phyloP scores from a whole-genome alignment of 352 stramenopile species.

The Phytopythium boreale region DNA sequence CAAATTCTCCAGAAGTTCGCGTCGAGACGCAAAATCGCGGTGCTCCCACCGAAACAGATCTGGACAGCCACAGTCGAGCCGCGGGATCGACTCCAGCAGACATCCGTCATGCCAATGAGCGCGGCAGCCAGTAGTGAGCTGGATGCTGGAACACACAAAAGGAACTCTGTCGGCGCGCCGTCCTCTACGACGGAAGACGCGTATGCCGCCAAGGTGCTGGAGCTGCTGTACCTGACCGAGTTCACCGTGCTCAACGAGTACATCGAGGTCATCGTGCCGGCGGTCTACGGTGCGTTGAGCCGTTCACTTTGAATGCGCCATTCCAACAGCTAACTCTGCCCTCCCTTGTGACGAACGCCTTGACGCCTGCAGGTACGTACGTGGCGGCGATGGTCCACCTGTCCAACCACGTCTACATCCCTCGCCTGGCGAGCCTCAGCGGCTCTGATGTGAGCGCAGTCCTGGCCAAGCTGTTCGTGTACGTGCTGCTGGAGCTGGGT shows the following conservation, averaged over 20 bases:
- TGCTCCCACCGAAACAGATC: no score
- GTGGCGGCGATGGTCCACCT: constrained; percentile 7
- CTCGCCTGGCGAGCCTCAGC: constrained; percentile 17
- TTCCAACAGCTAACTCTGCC: no score
- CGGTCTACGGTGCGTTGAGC: constrained; percentile 24
- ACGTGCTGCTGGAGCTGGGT: constrained; percentile 10
- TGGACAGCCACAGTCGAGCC: no score
- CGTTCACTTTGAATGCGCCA: no score
- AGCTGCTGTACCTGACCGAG: constrained; percentile 30
- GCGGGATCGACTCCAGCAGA: no score
- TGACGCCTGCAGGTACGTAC: neutral
- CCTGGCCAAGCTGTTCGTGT: constrained; percentile 11
- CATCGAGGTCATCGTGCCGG: constrained; percentile 33
- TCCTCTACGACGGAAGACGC: constrained; percentile 6
- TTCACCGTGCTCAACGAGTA: constrained; percentile 38
- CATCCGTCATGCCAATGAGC: neutral
- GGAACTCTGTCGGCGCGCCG: no score
- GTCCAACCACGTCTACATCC: constrained; percentile 27
- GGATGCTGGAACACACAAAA: no score
- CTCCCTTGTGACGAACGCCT: no score
- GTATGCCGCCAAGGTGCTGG: constrained; percentile 12
- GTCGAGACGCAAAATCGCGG: no score
- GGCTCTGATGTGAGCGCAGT: constrained; percentile 5
- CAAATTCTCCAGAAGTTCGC: no score
- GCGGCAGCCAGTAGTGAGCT: neutral